Evolutionary conservation across 1,139 yeast species (phyloP).

Genomic region (Geotrichum bryndzae): DNA sequence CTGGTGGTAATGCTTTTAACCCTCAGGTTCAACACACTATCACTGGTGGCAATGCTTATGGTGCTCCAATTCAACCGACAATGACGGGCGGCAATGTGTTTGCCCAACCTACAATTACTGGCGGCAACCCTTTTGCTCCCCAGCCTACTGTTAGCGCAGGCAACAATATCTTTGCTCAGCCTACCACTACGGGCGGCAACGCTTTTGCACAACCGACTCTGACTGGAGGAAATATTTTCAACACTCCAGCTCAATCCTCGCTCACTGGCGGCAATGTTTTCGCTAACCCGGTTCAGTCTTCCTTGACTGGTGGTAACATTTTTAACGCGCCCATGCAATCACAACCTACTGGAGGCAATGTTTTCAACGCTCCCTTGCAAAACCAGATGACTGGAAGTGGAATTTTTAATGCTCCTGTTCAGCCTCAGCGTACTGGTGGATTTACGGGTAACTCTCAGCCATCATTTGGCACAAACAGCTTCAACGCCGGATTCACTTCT

Average conservation of each 20-base stretch:
- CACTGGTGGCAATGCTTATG: conserved; percentile 5
- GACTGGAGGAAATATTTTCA: conserved; percentile 20
- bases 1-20: neutral
- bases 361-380: neutral
- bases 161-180: neutral
- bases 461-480: neutral
- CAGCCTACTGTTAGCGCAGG: conserved; percentile 4
- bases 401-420: neutral
- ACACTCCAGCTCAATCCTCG: conserved; percentile 24
- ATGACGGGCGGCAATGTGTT: conserved; percentile 13
- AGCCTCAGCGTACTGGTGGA: neutral
- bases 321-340: neutral
- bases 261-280: conserved; percentile 9
- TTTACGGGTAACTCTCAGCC: neutral
- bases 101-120: conserved; percentile 1
- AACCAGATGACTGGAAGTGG: neutral
- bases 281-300: conserved; percentile 10
- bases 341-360: conserved; percentile 3
- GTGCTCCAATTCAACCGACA: neutral
- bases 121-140: neutral
- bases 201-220: neutral
- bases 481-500: conserved; percentile 1
- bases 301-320: conserved; percentile 2
- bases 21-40: neutral
- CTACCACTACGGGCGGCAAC: neutral